A percentile compares a stretch with the other conserved stretches of the same genome.
These are phyloP conservation scores for Eucalyptus curtisii DNA, from an alignment of 345 rosid genomes.

Conservation along the genomic window DNA sequence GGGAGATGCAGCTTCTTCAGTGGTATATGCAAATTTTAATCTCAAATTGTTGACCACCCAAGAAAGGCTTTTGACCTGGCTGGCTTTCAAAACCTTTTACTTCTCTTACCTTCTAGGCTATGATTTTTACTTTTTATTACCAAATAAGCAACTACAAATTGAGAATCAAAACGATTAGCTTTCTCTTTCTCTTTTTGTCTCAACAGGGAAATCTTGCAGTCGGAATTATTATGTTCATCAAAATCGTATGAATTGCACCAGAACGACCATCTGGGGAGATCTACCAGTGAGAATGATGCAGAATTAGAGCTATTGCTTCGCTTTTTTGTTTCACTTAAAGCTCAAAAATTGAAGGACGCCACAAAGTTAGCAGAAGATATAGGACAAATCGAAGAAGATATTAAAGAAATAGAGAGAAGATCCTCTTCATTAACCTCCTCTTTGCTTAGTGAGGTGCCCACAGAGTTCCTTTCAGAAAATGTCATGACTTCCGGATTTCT, in stretches of 20 bases:
- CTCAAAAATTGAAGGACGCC: slow-evolving; percentile 49
- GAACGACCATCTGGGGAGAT: slow-evolving; percentile 13
- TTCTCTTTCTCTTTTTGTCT: not conserved
- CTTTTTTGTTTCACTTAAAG: slow-evolving; percentile 51
- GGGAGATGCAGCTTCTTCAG: not conserved
- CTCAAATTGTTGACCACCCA: not conserved
- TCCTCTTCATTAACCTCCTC: slow-evolving; percentile 12
- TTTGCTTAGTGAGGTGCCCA: slow-evolving; percentile 4
- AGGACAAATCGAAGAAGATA: slow-evolving; percentile 51
- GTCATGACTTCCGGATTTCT: slow-evolving; percentile 1
- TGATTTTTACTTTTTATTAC: not conserved
- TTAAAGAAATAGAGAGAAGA: slow-evolving; percentile 53
- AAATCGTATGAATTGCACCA: slow-evolving; percentile 7
- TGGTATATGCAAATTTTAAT: not conserved
- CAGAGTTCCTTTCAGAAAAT: slow-evolving; percentile 1
- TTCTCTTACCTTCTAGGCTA: not conserved
- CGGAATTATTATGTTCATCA: slow-evolving; percentile 30
- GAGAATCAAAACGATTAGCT: not conserved
- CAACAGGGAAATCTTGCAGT: slow-evolving; percentile 76
- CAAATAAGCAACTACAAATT: not conserved
- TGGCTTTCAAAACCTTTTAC: not conserved
- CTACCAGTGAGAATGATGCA: slow-evolving; percentile 24
- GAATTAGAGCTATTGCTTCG: slow-evolving; percentile 52
- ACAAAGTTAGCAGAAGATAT: slow-evolving; percentile 50
- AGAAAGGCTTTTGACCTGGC: not conserved